phyloP scores from a whole-genome alignment of 495 filamentous ascomycete genomes.

The Lasiosphaeris hirsuta region DNA sequence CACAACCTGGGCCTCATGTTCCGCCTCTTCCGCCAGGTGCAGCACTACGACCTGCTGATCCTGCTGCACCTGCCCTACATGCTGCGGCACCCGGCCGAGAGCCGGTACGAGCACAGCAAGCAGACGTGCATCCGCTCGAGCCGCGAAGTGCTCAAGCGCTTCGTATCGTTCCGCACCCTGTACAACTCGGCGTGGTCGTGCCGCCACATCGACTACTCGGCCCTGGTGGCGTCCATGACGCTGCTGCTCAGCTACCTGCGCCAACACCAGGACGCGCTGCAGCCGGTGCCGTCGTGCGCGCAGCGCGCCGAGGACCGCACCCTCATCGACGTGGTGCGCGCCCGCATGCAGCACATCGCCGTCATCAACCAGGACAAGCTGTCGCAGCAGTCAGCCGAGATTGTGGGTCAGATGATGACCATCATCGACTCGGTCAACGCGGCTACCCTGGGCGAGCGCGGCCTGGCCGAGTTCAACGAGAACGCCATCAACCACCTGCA shows the following conservation, averaged over 20 bases:
- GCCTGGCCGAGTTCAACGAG: conserved; percentile 4
- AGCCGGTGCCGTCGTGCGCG: conserved; percentile 28
- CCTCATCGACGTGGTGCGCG: conserved; percentile 31
- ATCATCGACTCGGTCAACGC: conserved; percentile 30
- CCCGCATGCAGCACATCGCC: conserved; percentile 39
- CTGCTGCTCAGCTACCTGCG: conserved; percentile 41
- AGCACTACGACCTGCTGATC: conserved; percentile 42
- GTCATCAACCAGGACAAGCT: conserved; percentile 37
- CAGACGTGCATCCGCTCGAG: conserved; percentile 38
- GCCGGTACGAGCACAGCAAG: conserved; percentile 48
- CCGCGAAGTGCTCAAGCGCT: conserved; percentile 40
- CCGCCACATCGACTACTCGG: conserved; percentile 44
- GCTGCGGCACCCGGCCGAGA: conserved; percentile 41
- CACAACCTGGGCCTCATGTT: conserved; percentile 23
- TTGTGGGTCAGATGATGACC: conserved; percentile 43
- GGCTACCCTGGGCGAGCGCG: neutral
- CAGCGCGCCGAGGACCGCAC: conserved; percentile 36
- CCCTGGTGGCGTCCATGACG: conserved; percentile 44
- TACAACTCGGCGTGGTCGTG: conserved; percentile 37
- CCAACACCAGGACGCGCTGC: conserved; percentile 22
- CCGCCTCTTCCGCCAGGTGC: conserved; percentile 43
- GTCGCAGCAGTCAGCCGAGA: conserved; percentile 36
- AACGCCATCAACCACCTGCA: conserved; percentile 26
- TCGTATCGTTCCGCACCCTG: conserved; percentile 35
- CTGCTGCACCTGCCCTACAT: conserved; percentile 48